Evolutionary conservation across 257 asterid species (phyloP), one percentile per base, ranked within the genome.

Genomic region (Nicotiana undulata): DNA sequence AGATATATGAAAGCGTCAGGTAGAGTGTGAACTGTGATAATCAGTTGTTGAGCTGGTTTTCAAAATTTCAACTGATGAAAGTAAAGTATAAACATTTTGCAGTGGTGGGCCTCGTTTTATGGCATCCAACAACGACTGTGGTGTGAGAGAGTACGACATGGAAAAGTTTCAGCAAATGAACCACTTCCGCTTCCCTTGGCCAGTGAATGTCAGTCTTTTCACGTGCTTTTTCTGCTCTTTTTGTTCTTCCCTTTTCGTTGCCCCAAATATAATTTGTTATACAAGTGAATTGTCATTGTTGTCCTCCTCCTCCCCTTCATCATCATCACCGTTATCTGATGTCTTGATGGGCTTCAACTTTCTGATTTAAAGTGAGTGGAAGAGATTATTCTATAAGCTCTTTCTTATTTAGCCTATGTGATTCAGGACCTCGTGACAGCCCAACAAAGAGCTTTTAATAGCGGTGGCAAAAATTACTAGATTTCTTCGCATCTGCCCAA

Each of bases 151-250:
- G 81, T 91, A 90, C 40, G 94, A 91, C 88, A 81, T 89, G 92
- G 94, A 91, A 84, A 89, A 83, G 81, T 93, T 89, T 86, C 93
- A 93, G 89, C 91, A 85, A 56, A 63, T 89, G 63, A 91, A 91
- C 76, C 88, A 90, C 76, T 89, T 90, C 89, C 81, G 75, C 68
- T 91, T 89, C 84, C 91, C 96, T 79, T 93, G 97, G 97, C 89
- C 97, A 44, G 97, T 93, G 64, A 93, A 93, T 75, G 97, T 93
- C 28, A 88, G 91, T 86, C 63, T 80, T 75, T 79, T 55, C n/a
- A 49, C 37, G 15, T 65, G 31, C 52, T 80, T 46, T 53, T 34
- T 4, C 15, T 28, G 26, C n/a, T 58, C 2, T 40, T 15, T 13
- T 3, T 68, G 68, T n/a, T 24, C 46, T 72, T 65, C 53, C 26